Base-by-base conservation (phyloP, 208 protist species). In the Leishmania tropica region DNA sequence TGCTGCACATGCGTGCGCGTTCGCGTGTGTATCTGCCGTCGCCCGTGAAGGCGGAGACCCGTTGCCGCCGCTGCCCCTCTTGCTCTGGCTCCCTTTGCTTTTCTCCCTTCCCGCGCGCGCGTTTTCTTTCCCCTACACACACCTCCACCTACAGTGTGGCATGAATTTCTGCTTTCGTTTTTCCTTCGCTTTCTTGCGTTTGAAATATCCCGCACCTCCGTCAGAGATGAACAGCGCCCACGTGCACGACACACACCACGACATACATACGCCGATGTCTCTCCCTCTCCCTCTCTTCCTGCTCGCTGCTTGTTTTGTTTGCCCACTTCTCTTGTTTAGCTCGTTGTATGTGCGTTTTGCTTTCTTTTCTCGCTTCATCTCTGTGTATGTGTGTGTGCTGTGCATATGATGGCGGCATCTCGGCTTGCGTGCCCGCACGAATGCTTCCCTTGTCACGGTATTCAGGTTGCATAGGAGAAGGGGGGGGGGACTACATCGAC, bases 351-450 rank as follows among this genome's bases (percentile, higher is more conserved):
- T 62, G 24, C 21, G 56, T 11, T 67, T 67, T 11, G 4, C 40
- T 67, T 19, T 37, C 17, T 76, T 76, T 37, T 13, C n/a, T 76
- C 71, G 24, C 42, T 76, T 21, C 24, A 11, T 53, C 73, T 76
- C 31, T 76, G 67, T 72, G 19, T 28, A 37, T 1, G 71, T 56
- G 8, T 24, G 73, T 62, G 73, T 13, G 54, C 60, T 76, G 73
- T 35, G 31, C 21, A 24, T 76, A 60, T 19, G 48, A 11, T 54
- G 28, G 21, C 35, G 40, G 73, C 47, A 17, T 40, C 45, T 60
- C 13, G 40, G 35, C 35, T 21, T 78, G 56, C 24, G 10, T 64
- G 3, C 24, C 35, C 47, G 40, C 64, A 37, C 56, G 19, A 48
- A 37, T 78, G 47, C 56, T 7, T 28, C 7, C 73, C n/a, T 60